Percentiles rank a stretch among this genome's conserved stretches.
Evolutionary conservation across 2,329 filamentous ascomycete genomes (phyloP).

Genomic region (Nemania serpens): DNA sequence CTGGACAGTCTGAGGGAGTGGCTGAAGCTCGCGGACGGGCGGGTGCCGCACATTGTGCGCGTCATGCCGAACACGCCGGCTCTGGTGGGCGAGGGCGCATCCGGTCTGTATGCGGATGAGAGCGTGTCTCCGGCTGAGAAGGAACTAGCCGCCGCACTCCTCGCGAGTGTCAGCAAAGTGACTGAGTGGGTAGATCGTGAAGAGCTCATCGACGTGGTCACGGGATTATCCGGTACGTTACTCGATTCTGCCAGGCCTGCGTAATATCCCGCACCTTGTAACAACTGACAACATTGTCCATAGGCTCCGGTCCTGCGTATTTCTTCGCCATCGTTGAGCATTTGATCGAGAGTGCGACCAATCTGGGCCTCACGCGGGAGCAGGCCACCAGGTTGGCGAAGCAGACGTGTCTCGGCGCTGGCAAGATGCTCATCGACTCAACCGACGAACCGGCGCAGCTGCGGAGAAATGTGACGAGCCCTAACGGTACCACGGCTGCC

Average conservation of each 20-base stretch:
- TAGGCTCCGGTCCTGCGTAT: conserved; percentile 57
- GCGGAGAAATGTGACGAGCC: conserved; percentile 57
- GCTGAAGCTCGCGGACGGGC: conserved; percentile 46
- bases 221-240: conserved; percentile 53
- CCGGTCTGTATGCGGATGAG: conserved; percentile 50
- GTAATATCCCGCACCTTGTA: neutral
- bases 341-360: conserved; percentile 49
- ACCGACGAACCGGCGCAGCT: conserved; percentile 52
- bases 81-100: conserved; percentile 55
- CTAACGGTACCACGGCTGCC: conserved; percentile 56
- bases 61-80: conserved; percentile 60
- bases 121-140: conserved; percentile 50
- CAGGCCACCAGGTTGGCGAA: conserved; percentile 55
- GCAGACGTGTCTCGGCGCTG: conserved; percentile 57
- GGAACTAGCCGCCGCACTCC: conserved; percentile 47
- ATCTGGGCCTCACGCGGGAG: conserved; percentile 51
- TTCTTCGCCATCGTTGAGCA: conserved; percentile 60
- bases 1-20: conserved; percentile 50
- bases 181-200: conserved; percentile 57
- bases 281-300: conserved; percentile 8
- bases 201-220: conserved; percentile 55
- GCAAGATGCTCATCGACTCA: conserved; percentile 55
- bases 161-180: conserved; percentile 53
- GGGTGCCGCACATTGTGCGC: conserved; percentile 50
- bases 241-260: neutral